phyloP scores from a whole-genome alignment of 768 basidiomycete species.

The Pleurotus salmoneostramineus region DNA sequence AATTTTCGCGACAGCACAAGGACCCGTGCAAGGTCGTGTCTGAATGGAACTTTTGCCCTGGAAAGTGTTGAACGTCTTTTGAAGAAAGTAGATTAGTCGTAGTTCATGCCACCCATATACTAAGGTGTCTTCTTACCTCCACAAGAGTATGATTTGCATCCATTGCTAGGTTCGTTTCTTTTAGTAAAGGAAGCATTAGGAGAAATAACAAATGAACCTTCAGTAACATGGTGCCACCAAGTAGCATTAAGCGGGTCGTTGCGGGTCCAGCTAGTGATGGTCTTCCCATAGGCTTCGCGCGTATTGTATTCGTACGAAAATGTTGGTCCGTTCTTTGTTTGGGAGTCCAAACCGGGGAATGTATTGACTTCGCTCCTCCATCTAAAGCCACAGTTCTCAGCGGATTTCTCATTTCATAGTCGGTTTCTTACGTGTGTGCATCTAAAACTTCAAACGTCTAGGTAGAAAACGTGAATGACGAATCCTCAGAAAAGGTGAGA shows the following conservation, averaged over 20 bases:
- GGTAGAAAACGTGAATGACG: neutral
- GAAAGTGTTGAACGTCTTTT: slow-evolving; percentile 59
- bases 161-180: slow-evolving; percentile 41
- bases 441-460: slow-evolving; percentile 79
- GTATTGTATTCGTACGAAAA: slow-evolving; percentile 68
- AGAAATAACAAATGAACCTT: slow-evolving; percentile 36
- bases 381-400: slow-evolving; percentile 25
- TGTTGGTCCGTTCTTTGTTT: slow-evolving; percentile 54
- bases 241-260: slow-evolving; percentile 75
- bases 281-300: slow-evolving; percentile 60
- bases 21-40: slow-evolving; percentile 51
- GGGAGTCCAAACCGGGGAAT: slow-evolving; percentile 55
- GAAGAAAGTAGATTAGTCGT: no score
- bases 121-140: slow-evolving; percentile 31
- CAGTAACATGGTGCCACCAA: slow-evolving; percentile 81
- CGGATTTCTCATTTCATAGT: no score
- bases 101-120: no score
- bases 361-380: slow-evolving; percentile 63
- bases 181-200: slow-evolving; percentile 1
- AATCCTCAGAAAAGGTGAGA: neutral
- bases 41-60: slow-evolving; percentile 69
- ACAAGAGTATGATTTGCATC: slow-evolving; percentile 51
- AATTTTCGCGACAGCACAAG: slow-evolving; percentile 64
- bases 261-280: slow-evolving; percentile 52
- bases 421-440: slow-evolving; percentile 59